Evolutionary conservation across 2,329 filamentous ascomycete species (phyloP), one percentile per base, ranked within the genome.

Genomic region (Diaporthe ampelina): DNA sequence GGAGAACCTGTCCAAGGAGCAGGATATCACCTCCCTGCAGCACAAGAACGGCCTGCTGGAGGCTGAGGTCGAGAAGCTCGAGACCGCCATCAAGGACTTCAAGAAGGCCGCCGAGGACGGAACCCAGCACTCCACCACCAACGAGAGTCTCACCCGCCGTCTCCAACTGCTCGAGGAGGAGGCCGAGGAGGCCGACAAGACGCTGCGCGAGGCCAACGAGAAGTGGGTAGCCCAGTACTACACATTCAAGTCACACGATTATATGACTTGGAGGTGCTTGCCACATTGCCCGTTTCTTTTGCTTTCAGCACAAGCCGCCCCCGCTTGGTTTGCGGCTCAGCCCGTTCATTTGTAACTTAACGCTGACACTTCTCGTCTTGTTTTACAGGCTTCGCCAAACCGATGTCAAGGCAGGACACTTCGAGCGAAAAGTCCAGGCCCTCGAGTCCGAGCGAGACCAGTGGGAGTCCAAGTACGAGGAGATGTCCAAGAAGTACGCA

Each of bases 351-450:
- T 17, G 15, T 35, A 37, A 11, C 43, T 70, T 43, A 73, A 72
- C 74, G 73, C 75, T 77, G 73, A 76, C 68, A 37, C 54, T 69
- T 73, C 70, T 35, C 67, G 56, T 65, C 73, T 65, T 74, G 71
- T 78, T 70, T 35, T 48, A 52, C 80, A 99, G 97, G 88, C 94
- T 98, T 83, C 95, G 97, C 85, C 95, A 98, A 89, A 98, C 97
- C 87, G 97, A 99, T 85, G 95, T 98, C 88, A 98, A 98, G 91
- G 95, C 96, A 82, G 97, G 96, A 81, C 96, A 99, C 89, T 98
- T 96, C 87, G 97, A 99, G 89, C 97, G 97, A 87, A 98, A 98
- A 90, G 97, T 98, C 80, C 95, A 98, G 86, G 96, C 97, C 81
- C 92, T 98, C 82, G 97, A 99, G 88, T 89, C 91, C 82, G 91